Evolutionary conservation across 768 basidiomycete species (phyloP), one percentile per base, ranked within the genome.

Genomic region (Dentipellis sp.): DNA sequence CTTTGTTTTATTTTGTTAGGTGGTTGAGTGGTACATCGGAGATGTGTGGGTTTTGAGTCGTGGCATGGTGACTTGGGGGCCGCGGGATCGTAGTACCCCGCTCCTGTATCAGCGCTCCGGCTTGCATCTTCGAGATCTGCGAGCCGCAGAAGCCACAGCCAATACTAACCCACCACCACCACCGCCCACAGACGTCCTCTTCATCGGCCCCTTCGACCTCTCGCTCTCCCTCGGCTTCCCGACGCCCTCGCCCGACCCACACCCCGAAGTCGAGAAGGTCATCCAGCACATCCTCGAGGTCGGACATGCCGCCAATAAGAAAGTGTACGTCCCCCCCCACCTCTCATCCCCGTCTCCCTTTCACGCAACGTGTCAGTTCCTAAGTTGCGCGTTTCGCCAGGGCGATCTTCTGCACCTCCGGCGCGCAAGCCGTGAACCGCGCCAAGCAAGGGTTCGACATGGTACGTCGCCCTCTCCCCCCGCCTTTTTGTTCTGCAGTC

Each of bases 181-280:
- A n/a, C n/a, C n/a, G n/a, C n/a, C n/a, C 69, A 45, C 50, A 77
- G 78, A 81, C 57, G 74, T 76, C 12, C 67, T 84, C 19, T 82
- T 83, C 67, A 78, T 86, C 53, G 84, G 84, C 3, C 84, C 84
- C 3, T 86, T 80, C 58, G 84, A 86, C 63, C 74, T 87, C 42
- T 87, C 86, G 1, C 72, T 84, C 52, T 74, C 78, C 1, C 71
- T 84, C 23, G 83, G 84, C 37, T 80, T 77, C 63, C 76, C 80
- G 1, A 68, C 80, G 5, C 84, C 84, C 14, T 75, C 77, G 34
- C 85, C 83, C 0, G 79, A 86, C 59, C 81, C 82, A 0, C 80
- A 85, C 58, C 80, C 83, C 0, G 77, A 82, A 2, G 78, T 84
- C 3, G 86, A 87, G 63, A 69, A 73, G 55, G 66, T 78, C 8